Evolutionary conservation across 108 stramenopile species (phyloP).

Genomic region (Bacterosira constricta): DNA sequence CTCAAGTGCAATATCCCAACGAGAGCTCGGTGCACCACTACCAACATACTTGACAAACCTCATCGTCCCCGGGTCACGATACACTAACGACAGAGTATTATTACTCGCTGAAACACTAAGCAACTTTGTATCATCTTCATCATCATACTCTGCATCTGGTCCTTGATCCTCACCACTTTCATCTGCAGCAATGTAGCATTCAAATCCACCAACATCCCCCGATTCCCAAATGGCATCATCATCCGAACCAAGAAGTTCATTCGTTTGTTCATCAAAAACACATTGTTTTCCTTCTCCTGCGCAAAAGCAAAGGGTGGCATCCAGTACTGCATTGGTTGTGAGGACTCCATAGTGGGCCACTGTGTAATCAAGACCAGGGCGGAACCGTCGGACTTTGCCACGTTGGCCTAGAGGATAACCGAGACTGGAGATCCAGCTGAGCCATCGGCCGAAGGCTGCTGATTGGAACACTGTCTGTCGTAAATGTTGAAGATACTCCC

Average conservation of each 20-base stretch:
- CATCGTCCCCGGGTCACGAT: constrained; percentile 92
- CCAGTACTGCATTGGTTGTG: constrained; percentile 72
- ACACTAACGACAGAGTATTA: constrained; percentile 92
- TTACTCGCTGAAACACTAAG: constrained; percentile 92
- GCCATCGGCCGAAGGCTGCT: constrained; percentile 58
- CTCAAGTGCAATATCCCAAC: constrained; percentile 92
- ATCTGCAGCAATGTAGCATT: constrained; percentile 95
- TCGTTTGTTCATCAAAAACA: constrained; percentile 45
- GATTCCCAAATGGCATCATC: constrained; percentile 83
- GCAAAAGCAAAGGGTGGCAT: constrained; percentile 86
- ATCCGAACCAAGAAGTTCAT: constrained; percentile 57
- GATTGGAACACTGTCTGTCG: constrained; percentile 64
- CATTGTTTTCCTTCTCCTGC: constrained; percentile 65
- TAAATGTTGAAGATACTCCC: constrained; percentile 51
- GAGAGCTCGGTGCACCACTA: constrained; percentile 84
- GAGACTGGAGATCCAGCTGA: constrained; percentile 63
- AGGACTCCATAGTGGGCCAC: constrained; percentile 93
- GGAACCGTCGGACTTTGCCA: constrained; percentile 86
- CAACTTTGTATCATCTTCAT: constrained; percentile 92
- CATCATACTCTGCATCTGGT: constrained; percentile 87
- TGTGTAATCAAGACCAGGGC: constrained; percentile 96
- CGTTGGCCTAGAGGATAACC: constrained; percentile 67
- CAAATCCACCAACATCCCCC: constrained; percentile 94
- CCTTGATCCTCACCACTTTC: constrained; percentile 72
- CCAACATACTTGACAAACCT: constrained; percentile 96